phyloP scores from a whole-genome alignment of 495 filamentous ascomycete genomes.

The Neurospora sp. region DNA sequence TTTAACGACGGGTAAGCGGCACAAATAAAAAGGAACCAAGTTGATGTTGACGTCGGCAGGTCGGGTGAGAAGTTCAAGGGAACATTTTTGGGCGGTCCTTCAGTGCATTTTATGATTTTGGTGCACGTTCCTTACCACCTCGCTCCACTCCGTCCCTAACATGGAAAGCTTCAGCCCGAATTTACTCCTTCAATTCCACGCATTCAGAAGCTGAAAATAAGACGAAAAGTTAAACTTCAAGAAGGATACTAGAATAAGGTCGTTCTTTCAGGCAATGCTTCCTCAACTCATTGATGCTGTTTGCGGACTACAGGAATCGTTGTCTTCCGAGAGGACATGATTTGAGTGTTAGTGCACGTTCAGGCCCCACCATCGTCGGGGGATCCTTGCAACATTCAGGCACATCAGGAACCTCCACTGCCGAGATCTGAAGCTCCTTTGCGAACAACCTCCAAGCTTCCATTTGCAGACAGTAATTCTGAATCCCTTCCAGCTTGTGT shows the following conservation, averaged over 20 bases:
- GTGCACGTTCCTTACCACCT: neutral
- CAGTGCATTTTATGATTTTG: neutral
- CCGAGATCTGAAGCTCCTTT: neutral
- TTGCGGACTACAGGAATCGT: neutral
- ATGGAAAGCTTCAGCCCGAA: neutral
- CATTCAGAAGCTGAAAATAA: too few relatives aligned
- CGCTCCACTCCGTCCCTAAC: neutral
- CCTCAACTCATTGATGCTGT: too few relatives aligned
- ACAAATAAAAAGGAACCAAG: neutral
- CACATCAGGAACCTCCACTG: neutral
- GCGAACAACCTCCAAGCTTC: neutral
- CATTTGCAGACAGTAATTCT: neutral
- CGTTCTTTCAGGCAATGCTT: too few relatives aligned
- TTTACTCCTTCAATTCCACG: too few relatives aligned
- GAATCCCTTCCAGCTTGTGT: neutral
- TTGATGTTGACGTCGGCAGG: neutral
- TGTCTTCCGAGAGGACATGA: neutral
- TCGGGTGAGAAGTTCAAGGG: neutral
- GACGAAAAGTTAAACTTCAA: too few relatives aligned
- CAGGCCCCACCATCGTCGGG: neutral
- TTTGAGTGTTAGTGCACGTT: neutral
- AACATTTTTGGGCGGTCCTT: neutral
- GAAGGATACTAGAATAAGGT: too few relatives aligned
- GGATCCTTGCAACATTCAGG: neutral
- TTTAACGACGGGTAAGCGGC: neutral